Evolutionary conservation across 495 filamentous ascomycete species (phyloP).

Genomic region (Trichoderma orchidacearum): DNA sequence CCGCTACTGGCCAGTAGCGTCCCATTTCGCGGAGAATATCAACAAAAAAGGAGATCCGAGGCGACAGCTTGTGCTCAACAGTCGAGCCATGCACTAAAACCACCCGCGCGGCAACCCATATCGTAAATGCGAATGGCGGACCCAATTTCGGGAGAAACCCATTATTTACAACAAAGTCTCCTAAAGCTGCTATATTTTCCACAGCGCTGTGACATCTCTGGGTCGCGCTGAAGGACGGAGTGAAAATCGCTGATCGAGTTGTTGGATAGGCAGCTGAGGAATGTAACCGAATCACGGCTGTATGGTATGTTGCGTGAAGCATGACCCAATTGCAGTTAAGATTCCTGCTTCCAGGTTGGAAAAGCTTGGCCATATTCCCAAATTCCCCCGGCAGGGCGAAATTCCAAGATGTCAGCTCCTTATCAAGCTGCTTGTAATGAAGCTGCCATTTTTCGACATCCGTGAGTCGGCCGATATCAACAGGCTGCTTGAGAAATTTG

Average conservation of each 20-base stretch:
- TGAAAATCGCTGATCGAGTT: conserved; percentile 72
- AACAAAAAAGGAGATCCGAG: conserved; percentile 65
- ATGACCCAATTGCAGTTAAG: conserved; percentile 78
- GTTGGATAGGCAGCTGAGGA: conserved; percentile 90
- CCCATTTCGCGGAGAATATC: conserved; percentile 70
- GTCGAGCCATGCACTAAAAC: conserved; percentile 80
- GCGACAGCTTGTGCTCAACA: conserved; percentile 65
- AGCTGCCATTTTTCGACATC: conserved; percentile 84
- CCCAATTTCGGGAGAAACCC: conserved; percentile 67
- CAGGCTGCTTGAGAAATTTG: conserved; percentile 69
- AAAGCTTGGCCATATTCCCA: conserved; percentile 62
- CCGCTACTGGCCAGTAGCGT: conserved; percentile 70
- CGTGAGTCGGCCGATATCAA: conserved; percentile 69
- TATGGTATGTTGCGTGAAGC: conserved; percentile 64
- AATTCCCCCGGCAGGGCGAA: conserved; percentile 70
- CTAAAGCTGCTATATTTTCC: conserved; percentile 67
- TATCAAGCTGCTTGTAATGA: conserved; percentile 73
- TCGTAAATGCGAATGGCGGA: conserved; percentile 75
- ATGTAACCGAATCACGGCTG: conserved; percentile 75
- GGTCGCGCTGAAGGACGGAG: conserved; percentile 66
- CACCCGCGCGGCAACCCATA: conserved; percentile 84
- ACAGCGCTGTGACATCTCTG: conserved; percentile 72
- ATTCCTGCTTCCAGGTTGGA: conserved; percentile 47
- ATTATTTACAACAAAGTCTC: conserved; percentile 57
- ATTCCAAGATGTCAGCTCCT: conserved; percentile 65